Conservation (phyloP, 768 basidiomycete species). For the Kwoniella dendrophila region DNA sequence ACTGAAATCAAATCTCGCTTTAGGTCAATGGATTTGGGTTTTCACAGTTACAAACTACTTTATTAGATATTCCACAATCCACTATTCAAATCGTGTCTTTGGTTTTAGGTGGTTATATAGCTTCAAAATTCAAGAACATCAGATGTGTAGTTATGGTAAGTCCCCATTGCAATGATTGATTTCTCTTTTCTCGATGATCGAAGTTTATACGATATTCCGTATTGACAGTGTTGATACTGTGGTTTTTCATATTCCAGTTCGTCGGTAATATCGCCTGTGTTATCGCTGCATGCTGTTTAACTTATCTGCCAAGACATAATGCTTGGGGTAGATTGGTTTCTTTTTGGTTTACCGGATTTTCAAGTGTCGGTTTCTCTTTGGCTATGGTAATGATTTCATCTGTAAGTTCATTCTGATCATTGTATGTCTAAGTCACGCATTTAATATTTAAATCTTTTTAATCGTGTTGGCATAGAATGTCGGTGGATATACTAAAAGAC, state of each 20-base stretch:
- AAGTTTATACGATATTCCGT: neutral
- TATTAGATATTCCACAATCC: slow-evolving; percentile 40
- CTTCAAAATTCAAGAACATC: slow-evolving; percentile 36
- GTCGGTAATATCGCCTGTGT: slow-evolving; percentile 55
- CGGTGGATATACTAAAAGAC: slow-evolving; percentile 43
- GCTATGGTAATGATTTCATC: slow-evolving; percentile 48
- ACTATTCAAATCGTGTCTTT: slow-evolving; percentile 39
- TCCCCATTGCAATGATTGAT: neutral
- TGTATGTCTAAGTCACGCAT: slow-evolving; percentile 12
- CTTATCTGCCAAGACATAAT: slow-evolving; percentile 48
- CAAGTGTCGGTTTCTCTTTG: slow-evolving; percentile 38
- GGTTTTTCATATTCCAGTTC: slow-evolving; percentile 5
- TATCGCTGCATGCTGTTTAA: slow-evolving; percentile 50
- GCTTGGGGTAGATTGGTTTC: slow-evolving; percentile 54
- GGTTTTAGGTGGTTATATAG: slow-evolving; percentile 36
- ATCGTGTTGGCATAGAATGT: slow-evolving; percentile 34
- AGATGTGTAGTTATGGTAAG: slow-evolving; percentile 33
- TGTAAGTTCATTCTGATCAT: slow-evolving; percentile 27
- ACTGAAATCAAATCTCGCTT: no score
- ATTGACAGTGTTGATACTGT: no score
- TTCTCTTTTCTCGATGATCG: neutral
- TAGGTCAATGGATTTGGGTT: slow-evolving; percentile 41
- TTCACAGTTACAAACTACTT: slow-evolving; percentile 37
- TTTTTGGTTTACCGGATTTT: slow-evolving; percentile 54
- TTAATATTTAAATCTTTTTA: neutral